These are phyloP conservation scores for Ogataea dorogensis DNA, from an alignment of 805 yeast genomes.

Conservation along the genomic window DNA sequence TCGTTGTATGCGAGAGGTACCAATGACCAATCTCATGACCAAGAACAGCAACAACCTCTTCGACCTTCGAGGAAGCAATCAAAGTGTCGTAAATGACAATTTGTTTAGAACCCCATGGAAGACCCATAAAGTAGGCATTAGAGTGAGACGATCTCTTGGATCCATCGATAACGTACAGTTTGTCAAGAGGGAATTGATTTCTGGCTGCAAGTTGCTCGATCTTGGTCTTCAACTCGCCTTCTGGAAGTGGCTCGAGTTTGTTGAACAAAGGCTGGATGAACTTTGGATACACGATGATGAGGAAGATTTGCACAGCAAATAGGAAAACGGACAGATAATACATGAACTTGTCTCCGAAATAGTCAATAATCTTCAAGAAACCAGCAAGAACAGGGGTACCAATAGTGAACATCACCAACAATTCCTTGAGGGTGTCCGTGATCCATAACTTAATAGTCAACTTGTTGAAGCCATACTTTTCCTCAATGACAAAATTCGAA, in stretches of 20 bases:
- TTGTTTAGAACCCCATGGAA: constrained; percentile 91
- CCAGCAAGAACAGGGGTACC: constrained; percentile 74
- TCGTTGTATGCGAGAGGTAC: constrained; percentile 86
- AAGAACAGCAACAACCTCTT: constrained; percentile 87
- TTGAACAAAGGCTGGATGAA: constrained; percentile 91
- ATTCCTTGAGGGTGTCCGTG: constrained; percentile 64
- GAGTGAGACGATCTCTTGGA: constrained; percentile 95
- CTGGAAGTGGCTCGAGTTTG: constrained; percentile 84
- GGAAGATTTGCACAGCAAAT: constrained; percentile 66
- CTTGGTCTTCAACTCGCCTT: constrained; percentile 79
- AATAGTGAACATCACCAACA: constrained; percentile 50
- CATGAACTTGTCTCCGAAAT: constrained; percentile 78
- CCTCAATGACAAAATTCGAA: constrained; percentile 84
- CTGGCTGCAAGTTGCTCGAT: constrained; percentile 76
- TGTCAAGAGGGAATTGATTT: constrained; percentile 81
- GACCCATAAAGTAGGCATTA: constrained; percentile 92
- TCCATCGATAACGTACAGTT: constrained; percentile 91
- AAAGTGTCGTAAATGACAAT: constrained; percentile 92
- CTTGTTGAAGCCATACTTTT: constrained; percentile 91
- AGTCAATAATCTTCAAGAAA: constrained; percentile 76
- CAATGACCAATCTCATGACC: constrained; percentile 99
- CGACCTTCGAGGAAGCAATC: constrained; percentile 70
- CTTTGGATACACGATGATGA: constrained; percentile 76
- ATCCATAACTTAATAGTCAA: constrained; percentile 71
- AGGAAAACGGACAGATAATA: constrained; percentile 74